Evolutionary conservation across 257 asterid species (phyloP), one percentile per base, ranked within the genome.

Genomic region (Solanum habrochaites): DNA sequence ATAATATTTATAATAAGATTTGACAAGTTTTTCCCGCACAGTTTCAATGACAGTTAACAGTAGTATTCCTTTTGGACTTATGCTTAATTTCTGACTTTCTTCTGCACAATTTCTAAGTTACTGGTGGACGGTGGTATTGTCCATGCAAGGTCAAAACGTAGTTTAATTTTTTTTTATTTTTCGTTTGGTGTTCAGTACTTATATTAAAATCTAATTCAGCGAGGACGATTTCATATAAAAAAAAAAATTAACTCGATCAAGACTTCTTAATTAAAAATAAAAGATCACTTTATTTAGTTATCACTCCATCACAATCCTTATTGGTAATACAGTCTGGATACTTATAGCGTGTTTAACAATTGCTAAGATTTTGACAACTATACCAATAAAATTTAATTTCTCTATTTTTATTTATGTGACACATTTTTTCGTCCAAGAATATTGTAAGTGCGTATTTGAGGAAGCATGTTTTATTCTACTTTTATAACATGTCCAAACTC

Each of bases 181-280:
- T 39, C 0, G 8, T 39, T 7, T 1, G 39, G 1, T 1, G 39
- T 37, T 37, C 0, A 0, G 0, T 37, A 37, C 1, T 37, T 37
- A 6, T 8, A 8, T 40, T 40, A 2, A 40, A 40, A 1, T 40
- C 2, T 40, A 8, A 2, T 7, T 6, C 39, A 6, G 7, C 39
- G 7, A 37, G 0, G 0, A 5, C 1, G 7, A 37, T 37, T 37
- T 37, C 7, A 37, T 1, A 35, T 0, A 37, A 37, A 37, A 37
- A 37, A 39, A 39, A 7, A 8, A 0, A 1, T 39, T 0, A 39
- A 39, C 9, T 2, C 11, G 11, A 39, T 2, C 42, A 8, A 39
- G 11, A 39, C 11, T 8, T 39, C 3, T 39, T 39, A 2, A 39
- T 39, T 39, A 39, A 8, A 5, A 39, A 39, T 39, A 7, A 7